These are phyloP conservation scores for Mycena leptocephala DNA, from an alignment of 768 basidiomycete species.

Conservation along the genomic window DNA sequence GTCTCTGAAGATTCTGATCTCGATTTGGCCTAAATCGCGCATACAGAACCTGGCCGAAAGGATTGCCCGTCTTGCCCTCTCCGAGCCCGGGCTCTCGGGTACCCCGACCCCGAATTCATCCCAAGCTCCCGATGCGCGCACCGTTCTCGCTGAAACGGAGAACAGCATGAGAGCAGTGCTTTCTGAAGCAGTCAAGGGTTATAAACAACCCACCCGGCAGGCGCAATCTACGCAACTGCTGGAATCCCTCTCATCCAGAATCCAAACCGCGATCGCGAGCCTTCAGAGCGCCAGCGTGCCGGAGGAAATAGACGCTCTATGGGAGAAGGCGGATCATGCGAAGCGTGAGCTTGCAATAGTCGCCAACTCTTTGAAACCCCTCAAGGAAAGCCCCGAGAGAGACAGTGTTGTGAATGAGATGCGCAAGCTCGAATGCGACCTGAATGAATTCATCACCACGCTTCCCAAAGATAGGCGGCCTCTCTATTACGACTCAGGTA, in stretches of 20 bases:
- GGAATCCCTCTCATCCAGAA: not conserved
- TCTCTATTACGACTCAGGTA: constrained; percentile 11
- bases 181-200: not conserved
- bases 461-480: constrained; percentile 3
- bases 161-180: not conserved
- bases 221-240: not conserved
- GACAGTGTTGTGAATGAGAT: not conserved
- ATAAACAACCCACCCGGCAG: constrained; percentile 13
- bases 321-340: not conserved
- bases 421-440: not conserved
- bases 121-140: not conserved
- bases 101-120: not conserved
- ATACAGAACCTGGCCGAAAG: not conserved
- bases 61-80: not conserved
- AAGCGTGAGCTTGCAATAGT: not conserved
- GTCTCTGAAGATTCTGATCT: not conserved
- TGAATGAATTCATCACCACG: not conserved
- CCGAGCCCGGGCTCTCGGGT: not conserved
- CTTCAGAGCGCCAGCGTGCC: not conserved
- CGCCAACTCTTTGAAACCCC: constrained; percentile 1
- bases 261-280: not conserved
- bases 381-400: not conserved
- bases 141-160: not conserved
- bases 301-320: not conserved
- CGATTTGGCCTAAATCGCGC: not conserved